These are phyloP conservation scores for Crithidia expoeki DNA, from an alignment of 208 protist genomes.

Conservation along the genomic window DNA sequence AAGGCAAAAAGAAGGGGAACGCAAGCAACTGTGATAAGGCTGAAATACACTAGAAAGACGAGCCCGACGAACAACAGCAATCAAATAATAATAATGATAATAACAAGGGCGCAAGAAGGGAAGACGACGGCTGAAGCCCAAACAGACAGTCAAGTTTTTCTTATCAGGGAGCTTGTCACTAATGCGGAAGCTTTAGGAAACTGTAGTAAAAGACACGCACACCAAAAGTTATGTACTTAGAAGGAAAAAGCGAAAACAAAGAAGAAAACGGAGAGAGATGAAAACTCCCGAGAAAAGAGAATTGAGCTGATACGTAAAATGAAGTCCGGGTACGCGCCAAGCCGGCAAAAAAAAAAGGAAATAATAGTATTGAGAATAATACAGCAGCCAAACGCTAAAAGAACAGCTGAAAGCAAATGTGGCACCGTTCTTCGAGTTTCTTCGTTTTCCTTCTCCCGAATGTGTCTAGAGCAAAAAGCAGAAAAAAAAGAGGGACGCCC, in stretches of 20 bases:
- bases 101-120: not conserved
- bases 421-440: slow-evolving; percentile 5
- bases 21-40: not conserved
- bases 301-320: too few relatives aligned
- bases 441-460: not conserved
- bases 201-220: not conserved
- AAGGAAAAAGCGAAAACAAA: slow-evolving; percentile 6
- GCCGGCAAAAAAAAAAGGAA: not conserved
- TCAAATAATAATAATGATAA: not conserved
- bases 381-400: slow-evolving; percentile 15
- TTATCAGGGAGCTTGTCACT: too few relatives aligned
- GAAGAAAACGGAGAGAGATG: not conserved
- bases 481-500: slow-evolving; percentile 6
- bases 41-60: slow-evolving; percentile 6
- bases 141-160: not conserved
- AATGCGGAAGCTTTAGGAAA: too few relatives aligned
- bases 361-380: not conserved
- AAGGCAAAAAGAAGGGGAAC: slow-evolving; percentile 17
- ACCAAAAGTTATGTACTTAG: not conserved
- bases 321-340: too few relatives aligned
- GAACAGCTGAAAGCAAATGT: slow-evolving; percentile 10
- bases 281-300: not conserved
- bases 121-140: not conserved
- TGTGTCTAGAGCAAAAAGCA: not conserved
- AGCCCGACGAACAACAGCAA: slow-evolving; percentile 4